Base-by-base conservation (phyloP, 2,329 filamentous ascomycete species). In the Hymenoscyphus fraxineus region DNA sequence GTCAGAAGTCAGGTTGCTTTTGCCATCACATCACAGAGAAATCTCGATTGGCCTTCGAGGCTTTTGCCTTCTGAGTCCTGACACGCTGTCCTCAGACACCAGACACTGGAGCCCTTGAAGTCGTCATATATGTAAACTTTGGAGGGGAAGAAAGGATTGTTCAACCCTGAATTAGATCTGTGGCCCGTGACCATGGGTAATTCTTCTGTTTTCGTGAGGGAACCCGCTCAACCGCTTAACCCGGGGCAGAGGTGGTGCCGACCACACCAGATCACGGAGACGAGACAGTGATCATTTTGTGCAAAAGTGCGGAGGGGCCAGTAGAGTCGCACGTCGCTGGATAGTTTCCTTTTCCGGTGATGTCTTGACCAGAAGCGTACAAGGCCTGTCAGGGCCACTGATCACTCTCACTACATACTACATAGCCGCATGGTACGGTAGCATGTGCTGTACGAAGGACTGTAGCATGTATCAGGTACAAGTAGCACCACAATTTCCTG, bases 191-290 rank as follows among this genome's bases (percentile, higher is more conserved):
- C 47, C 47, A 54, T 54, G 19, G 47, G 12, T 27, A 12, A 27
- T 51, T 51, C 44, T 51, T n/a, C 44, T 51, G 44, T 51, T 54
- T 54, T 54, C 47, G 47, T 54, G 19, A 12, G 47, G n/a, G 47
- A 54, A 54, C 19, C 47, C 47, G 47, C 47, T 54, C 47, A 54
- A 27, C 19, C 47, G 47, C 47, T 54, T 22, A 54, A 27, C 47
- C 47, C 47, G 47, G 47, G 19, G 47, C 47, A 54, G 19, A 54
- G 47, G 22, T 54, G 47, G 22, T 54, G 47, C 47, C 19, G 47
- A 27, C 47, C 47, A 54, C 47, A 54, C 47, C 44, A 51, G 47
- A 54, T 54, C n/a, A 54, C 19, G 47, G 47, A 54, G 22, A 35
- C 35, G 35, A 35, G 35, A 35, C 35, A 35, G 35, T 35, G 35